Percentiles rank a stretch among this genome's conserved stretches.
Conservation (phyloP, 2,329 filamentous ascomycete species). For the Ceratocystis diversiconidia region DNA sequence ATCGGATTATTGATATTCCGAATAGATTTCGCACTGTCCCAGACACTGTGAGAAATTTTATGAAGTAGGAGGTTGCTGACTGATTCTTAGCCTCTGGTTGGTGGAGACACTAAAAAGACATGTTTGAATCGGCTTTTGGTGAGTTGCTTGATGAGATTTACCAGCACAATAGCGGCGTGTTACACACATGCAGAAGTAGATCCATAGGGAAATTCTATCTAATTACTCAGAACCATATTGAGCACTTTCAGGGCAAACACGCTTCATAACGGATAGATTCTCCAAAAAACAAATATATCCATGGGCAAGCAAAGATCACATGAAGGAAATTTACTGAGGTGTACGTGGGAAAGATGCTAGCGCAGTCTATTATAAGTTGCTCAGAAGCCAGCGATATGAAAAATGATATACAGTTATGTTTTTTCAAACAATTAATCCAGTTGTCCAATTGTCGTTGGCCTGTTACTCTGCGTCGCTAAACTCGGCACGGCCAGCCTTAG, state of each 20-base stretch:
- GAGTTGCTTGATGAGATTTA: too few species aligned
- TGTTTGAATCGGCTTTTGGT: too few species aligned
- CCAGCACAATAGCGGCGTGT: too few species aligned
- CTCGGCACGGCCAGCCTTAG: constrained; percentile 55
- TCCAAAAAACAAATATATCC: not conserved
- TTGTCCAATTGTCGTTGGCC: not conserved
- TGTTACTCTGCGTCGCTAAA: constrained; percentile 27
- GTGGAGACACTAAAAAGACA: not conserved
- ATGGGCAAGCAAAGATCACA: not conserved
- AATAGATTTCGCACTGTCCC: not conserved
- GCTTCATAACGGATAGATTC: too few species aligned
- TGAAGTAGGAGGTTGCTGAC: not conserved
- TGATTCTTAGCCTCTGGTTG: constrained; percentile 8
- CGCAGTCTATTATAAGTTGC: constrained; percentile 14
- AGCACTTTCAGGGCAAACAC: too few species aligned
- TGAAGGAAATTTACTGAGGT: not conserved
- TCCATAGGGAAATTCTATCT: too few species aligned
- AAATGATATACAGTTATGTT: constrained; percentile 18
- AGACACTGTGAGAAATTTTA: not conserved
- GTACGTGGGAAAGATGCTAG: constrained; percentile 11
- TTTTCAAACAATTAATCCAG: constrained; percentile 12
- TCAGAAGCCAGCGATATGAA: constrained; percentile 13
- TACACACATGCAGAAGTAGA: too few species aligned
- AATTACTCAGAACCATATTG: too few species aligned
- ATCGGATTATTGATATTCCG: constrained; percentile 11